Percentiles rank a stretch among this genome's conserved stretches.
Conservation (phyloP, 1,284 basidiomycete genomes). For the Cutaneotrichosporon dermatis region DNA sequence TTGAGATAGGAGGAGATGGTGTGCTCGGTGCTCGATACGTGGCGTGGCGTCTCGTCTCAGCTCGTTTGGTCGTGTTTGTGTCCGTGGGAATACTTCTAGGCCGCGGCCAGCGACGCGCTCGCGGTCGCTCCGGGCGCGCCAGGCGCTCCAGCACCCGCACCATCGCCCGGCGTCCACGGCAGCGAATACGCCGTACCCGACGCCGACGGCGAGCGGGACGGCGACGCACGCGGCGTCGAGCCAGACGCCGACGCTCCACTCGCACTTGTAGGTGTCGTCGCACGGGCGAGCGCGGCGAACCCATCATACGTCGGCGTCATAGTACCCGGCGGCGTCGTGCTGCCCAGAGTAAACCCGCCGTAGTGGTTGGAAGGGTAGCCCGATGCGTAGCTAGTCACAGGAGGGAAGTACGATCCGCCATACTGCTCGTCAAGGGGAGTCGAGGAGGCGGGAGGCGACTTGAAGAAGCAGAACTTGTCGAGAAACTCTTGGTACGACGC, state of each 20-base stretch:
- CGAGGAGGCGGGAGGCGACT: slow-evolving; percentile 29
- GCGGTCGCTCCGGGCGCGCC: neutral
- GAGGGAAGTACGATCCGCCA: neutral
- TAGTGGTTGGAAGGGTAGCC: neutral
- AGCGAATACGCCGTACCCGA: neutral
- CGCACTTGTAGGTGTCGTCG: neutral
- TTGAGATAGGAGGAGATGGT: no score
- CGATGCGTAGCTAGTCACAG: slow-evolving; percentile 15
- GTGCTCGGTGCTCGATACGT: no score
- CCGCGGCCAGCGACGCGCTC: no score
- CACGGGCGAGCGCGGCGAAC: neutral
- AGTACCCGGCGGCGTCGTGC: neutral
- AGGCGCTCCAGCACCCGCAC: neutral
- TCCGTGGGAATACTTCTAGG: no score
- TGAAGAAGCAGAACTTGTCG: slow-evolving; percentile 50
- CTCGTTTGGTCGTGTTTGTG: no score
- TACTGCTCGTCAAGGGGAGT: slow-evolving; percentile 8
- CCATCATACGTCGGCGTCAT: slow-evolving; percentile 3
- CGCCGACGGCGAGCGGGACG: neutral
- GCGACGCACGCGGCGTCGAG: slow-evolving; percentile 8
- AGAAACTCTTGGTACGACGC: slow-evolving; percentile 43
- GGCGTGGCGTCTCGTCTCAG: no score
- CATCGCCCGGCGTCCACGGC: neutral
- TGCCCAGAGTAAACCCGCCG: slow-evolving; percentile 18
- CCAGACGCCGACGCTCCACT: neutral